These are phyloP conservation scores for Hyparrhenia diplandra DNA, from an alignment of 176 grass and related monocot species.

Conservation along the genomic window DNA sequence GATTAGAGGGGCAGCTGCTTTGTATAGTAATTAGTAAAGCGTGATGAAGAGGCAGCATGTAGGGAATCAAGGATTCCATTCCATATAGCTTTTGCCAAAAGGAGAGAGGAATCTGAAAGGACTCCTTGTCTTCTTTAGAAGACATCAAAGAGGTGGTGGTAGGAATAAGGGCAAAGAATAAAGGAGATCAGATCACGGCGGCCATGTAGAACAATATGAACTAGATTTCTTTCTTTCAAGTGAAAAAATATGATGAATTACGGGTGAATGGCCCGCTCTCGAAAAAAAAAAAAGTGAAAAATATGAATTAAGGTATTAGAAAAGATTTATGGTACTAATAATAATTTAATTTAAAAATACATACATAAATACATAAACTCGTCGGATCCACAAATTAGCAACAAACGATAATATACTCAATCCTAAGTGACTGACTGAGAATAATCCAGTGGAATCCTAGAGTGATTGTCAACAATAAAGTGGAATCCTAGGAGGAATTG, in stretches of 20 bases:
- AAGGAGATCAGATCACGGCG: background rate
- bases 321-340: background rate
- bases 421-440: background rate
- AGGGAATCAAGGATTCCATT: conserved; percentile 21
- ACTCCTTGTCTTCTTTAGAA: conserved; percentile 1
- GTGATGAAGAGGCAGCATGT: background rate
- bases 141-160: background rate
- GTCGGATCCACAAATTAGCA: background rate
- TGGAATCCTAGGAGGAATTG: background rate
- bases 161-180: conserved; percentile 15
- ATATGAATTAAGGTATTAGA: background rate
- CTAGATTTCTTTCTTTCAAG: background rate
- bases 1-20: background rate
- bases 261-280: too few species aligned
- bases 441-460: background rate
- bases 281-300: too few species aligned
- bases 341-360: background rate
- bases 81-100: conserved; percentile 6
- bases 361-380: too few species aligned
- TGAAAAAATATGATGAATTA: too few species aligned
- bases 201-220: background rate
- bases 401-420: background rate
- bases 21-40: background rate
- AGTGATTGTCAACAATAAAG: background rate
- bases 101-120: conserved; percentile 12